Base-by-base conservation (phyloP, 768 basidiomycete genomes). In the Boletus reticuloceps region DNA sequence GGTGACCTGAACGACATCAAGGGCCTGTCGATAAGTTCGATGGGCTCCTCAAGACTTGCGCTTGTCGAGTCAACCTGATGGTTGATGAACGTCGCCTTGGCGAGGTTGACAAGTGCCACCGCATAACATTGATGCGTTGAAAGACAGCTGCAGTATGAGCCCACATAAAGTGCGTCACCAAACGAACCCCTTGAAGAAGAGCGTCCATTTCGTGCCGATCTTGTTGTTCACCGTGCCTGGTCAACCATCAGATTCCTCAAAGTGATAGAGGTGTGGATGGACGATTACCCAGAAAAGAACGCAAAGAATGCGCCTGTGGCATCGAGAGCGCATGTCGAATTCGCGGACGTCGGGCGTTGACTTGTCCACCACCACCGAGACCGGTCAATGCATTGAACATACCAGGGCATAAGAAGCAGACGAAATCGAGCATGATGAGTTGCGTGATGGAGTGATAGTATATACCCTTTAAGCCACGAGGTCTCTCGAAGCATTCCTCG, bases 111-210 rank as follows among this genome's bases (percentile, higher is more conserved):
- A 13, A 51, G n/a, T 9, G 36, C 42, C 25, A 11, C 34, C 9
- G 42, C 50, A 40, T 39, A 39, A 50, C 19, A 50, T 16, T 4
- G 13, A 27, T 41, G 39, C 17, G 13, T 32, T 7, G n/a, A 20
- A 31, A 17, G 17, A 40, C 49, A 40, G 19, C 17, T 13, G 9
- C 8, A 75, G 68, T 80, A 89, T 10, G 84, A 83, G 10, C 82
- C 83, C 51, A 89, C 83, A 66, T 89, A 91, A 22, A 93, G 67
- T n/a, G n/a, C n/a, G n/a, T n/a, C n/a, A n/a, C n/a, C n/a, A n/a
- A n/a, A n/a, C n/a, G n/a, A n/a, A n/a, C n/a, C n/a, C n/a, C n/a
- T n/a, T 4, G 84, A 91, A 59, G 13, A 86, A 73, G 9, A 94
- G 82, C 0, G 91, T 89, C 36, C 85, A 68, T 29, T 83, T 79